Evolutionary conservation across 371 early-diverging fungal genomes (phyloP).

Genomic region (Nematocida minor): DNA sequence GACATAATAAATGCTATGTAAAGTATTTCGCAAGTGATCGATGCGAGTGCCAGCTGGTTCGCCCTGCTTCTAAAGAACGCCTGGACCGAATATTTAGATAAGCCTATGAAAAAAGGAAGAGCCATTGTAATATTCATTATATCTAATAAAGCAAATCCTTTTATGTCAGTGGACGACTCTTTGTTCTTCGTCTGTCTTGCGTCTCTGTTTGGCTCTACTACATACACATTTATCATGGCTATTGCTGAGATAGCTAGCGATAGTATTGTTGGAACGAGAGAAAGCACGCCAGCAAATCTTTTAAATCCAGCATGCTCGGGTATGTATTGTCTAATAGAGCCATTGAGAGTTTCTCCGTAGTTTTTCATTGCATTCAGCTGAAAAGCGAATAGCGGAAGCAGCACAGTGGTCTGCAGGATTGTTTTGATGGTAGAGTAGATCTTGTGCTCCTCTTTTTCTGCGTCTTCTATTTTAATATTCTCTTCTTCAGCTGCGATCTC

Average conservation of each 20-base stretch:
- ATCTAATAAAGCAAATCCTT: background rate
- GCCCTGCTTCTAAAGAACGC: background rate
- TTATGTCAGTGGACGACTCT: background rate
- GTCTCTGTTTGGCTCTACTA: background rate
- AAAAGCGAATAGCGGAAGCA: background rate
- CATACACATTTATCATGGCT: background rate
- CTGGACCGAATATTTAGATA: background rate
- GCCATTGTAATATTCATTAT: background rate
- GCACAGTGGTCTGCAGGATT: background rate
- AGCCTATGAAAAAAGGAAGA: background rate
- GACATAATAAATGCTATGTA: background rate
- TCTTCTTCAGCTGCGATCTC: background rate
- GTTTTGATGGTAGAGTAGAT: background rate
- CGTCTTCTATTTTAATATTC: background rate
- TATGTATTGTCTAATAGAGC: background rate
- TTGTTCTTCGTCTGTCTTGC: background rate
- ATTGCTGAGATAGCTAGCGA: background rate
- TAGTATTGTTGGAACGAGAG: background rate
- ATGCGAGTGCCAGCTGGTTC: background rate
- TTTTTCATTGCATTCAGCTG: background rate
- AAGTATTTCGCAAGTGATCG: background rate
- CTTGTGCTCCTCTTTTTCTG: background rate
- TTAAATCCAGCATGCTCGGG: background rate
- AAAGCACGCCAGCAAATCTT: background rate
- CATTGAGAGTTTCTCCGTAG: background rate